Percentiles rank a stretch among this genome's conserved stretches.
Conservation (phyloP, 192 early-diverging fungal genomes). For the Coemansia sp. region DNA sequence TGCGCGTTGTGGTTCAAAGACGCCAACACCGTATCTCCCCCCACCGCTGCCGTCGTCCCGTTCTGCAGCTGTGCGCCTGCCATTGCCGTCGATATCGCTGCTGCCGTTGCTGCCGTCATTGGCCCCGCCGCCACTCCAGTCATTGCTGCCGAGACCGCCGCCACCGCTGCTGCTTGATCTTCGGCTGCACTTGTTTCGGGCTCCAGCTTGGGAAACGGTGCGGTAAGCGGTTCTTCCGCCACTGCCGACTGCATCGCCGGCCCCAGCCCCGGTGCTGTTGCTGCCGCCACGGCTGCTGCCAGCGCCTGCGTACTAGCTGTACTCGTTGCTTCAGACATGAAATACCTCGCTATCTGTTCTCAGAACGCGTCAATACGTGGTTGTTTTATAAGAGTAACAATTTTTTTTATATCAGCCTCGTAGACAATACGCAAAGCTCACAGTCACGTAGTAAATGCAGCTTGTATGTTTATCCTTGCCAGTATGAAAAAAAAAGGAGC, state of each 20-base stretch:
- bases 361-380: no score
- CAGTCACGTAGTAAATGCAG: no score
- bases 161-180: background rate
- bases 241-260: background rate
- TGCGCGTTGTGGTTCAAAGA: conserved; percentile 27
- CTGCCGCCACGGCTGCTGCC: conserved; percentile 16
- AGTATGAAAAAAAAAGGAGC: background rate
- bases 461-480: no score
- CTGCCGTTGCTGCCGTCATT: conserved; percentile 23
- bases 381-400: no score
- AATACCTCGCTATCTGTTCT: no score
- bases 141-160: conserved; percentile 4
- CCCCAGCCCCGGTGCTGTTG: conserved; percentile 3
- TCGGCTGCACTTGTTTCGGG: conserved; percentile 7
- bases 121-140: conserved; percentile 3
- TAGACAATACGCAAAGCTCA: no score
- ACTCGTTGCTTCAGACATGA: conserved; percentile 15
- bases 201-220: conserved; percentile 27
- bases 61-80: conserved; percentile 15
- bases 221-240: conserved; percentile 1
- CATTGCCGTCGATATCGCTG: conserved; percentile 29
- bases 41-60: conserved; percentile 4
- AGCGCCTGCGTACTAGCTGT: conserved; percentile 13
- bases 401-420: no score
- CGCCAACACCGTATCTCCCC: conserved; percentile 16